These are phyloP conservation scores for Onygenales sp. DNA, from an alignment of 2,329 filamentous ascomycete species.

Conservation along the genomic window DNA sequence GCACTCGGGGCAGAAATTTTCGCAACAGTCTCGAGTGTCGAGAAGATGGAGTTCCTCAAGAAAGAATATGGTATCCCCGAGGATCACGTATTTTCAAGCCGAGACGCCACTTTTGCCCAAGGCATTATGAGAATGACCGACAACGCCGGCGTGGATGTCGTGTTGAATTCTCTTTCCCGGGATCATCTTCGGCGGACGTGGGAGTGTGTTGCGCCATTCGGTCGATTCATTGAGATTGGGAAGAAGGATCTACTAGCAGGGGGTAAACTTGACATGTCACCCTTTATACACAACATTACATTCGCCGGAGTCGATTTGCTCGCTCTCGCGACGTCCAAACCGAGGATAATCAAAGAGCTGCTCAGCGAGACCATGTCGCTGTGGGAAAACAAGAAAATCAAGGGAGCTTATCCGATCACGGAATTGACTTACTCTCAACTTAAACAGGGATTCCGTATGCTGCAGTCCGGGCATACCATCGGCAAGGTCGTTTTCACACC, in stretches of 20 bases:
- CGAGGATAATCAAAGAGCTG: slow-evolving; percentile 7
- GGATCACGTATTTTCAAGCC: slow-evolving; percentile 16
- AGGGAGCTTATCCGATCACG: slow-evolving; percentile 10
- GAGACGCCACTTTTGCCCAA: slow-evolving; percentile 14
- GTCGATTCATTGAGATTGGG: slow-evolving; percentile 14
- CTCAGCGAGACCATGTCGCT: slow-evolving; percentile 8
- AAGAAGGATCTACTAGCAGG: slow-evolving; percentile 10
- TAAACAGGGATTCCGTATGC: slow-evolving; percentile 12
- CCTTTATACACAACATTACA: slow-evolving; percentile 11
- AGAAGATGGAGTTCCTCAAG: slow-evolving; percentile 15
- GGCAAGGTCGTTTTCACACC: slow-evolving; percentile 15
- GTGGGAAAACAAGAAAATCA: slow-evolving; percentile 11
- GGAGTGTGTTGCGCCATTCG: slow-evolving; percentile 13
- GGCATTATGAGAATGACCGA: slow-evolving; percentile 14
- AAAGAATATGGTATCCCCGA: slow-evolving; percentile 14
- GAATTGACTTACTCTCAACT: slow-evolving; percentile 10
- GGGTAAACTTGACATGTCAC: slow-evolving; percentile 8
- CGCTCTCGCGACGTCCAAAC: slow-evolving; percentile 10
- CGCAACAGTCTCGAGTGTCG: slow-evolving; percentile 14
- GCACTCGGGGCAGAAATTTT: slow-evolving; percentile 16
- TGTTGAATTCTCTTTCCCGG: slow-evolving; percentile 12
- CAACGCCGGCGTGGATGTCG: slow-evolving; percentile 13
- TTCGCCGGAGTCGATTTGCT: slow-evolving; percentile 13
- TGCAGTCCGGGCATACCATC: slow-evolving; percentile 14
- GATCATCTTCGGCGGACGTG: slow-evolving; percentile 12